phyloP scores from a whole-genome alignment of 2,329 filamentous ascomycete genomes.

The Calycina marina region DNA sequence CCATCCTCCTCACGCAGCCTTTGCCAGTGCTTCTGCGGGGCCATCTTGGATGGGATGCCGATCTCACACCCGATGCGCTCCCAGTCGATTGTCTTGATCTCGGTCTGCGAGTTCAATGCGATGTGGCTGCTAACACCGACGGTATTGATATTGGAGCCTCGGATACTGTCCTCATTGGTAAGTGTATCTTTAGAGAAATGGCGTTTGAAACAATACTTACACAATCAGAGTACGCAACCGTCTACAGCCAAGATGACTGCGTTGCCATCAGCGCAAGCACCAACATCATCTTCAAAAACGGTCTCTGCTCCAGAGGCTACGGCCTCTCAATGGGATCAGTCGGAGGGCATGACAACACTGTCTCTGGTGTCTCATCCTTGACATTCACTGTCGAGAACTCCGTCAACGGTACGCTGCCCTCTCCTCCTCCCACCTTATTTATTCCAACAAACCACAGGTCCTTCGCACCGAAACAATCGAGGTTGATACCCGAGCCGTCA shows the following conservation, averaged over 20 bases:
- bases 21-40: no score
- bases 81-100: no score
- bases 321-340: slow-evolving; percentile 45
- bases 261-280: slow-evolving; percentile 41
- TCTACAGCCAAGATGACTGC: slow-evolving; percentile 40
- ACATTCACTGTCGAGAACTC: slow-evolving; percentile 27
- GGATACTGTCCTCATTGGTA: no score
- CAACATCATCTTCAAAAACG: slow-evolving; percentile 19
- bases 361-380: slow-evolving; percentile 36
- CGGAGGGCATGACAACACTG: slow-evolving; percentile 41
- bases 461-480: slow-evolving; percentile 24
- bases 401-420: slow-evolving; percentile 10
- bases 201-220: no score
- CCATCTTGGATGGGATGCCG: no score
- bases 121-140: no score
- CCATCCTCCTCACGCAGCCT: no score
- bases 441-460: slow-evolving; percentile 25
- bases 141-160: no score
- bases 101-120: no score
- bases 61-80: no score
- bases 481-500: slow-evolving; percentile 26
- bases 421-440: slow-evolving; percentile 3
- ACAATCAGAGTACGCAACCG: no score
- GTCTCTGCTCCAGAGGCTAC: slow-evolving; percentile 19
- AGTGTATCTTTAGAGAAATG: no score